Percentiles rank a stretch among this genome's conserved stretches.
phyloP scores from a whole-genome alignment of 495 filamentous ascomycete species.

The Chlorociboria aeruginascens region DNA sequence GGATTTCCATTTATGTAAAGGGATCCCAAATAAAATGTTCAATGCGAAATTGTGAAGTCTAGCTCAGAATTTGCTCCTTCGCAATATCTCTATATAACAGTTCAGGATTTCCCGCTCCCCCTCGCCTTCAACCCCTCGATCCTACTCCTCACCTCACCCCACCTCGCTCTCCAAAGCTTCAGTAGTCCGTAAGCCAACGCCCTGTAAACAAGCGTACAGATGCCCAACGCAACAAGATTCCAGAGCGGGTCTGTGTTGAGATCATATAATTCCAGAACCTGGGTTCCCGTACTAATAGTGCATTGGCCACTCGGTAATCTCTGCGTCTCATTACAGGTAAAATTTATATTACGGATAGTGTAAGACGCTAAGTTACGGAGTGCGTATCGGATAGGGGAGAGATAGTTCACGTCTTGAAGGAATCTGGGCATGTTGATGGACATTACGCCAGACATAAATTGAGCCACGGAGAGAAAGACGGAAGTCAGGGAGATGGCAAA shows the following conservation, averaged over 20 bases:
- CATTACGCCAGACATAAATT: constrained; percentile 57
- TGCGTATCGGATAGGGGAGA: constrained; percentile 57
- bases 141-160: constrained; percentile 13
- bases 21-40: no score
- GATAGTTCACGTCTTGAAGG: constrained; percentile 54
- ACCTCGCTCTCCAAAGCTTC: constrained; percentile 30
- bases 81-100: neutral
- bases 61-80: no score
- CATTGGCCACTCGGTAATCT: constrained; percentile 43
- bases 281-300: constrained; percentile 45
- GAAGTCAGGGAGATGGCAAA: constrained; percentile 61
- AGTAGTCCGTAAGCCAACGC: constrained; percentile 50
- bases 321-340: constrained; percentile 47
- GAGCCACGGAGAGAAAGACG: constrained; percentile 50
- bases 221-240: constrained; percentile 47
- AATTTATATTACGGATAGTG: constrained; percentile 39
- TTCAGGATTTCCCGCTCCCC: neutral
- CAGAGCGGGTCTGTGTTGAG: constrained; percentile 40
- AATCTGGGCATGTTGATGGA: constrained; percentile 51
- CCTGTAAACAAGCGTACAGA: constrained; percentile 50
- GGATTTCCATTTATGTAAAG: no score
- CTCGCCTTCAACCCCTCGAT: neutral
- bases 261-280: constrained; percentile 52
- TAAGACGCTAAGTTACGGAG: constrained; percentile 51
- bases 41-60: no score